Evolutionary conservation across 495 filamentous ascomycete species (phyloP).

Genomic region (Xylaria palmicola): DNA sequence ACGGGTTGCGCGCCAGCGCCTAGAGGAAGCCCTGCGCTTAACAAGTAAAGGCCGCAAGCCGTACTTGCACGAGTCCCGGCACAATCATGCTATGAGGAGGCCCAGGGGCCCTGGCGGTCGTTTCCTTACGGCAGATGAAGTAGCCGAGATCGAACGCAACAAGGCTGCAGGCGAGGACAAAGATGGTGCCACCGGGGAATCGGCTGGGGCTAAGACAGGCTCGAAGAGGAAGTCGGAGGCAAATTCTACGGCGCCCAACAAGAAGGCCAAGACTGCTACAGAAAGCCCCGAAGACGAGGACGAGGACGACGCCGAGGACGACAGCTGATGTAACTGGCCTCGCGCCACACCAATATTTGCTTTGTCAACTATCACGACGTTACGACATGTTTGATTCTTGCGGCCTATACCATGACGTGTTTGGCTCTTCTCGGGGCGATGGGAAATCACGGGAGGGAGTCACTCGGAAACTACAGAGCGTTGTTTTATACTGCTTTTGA

Average conservation of each 20-base stretch:
- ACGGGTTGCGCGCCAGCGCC: conserved; percentile 84
- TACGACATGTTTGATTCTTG: conserved; percentile 32
- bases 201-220: conserved; percentile 41
- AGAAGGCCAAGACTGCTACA: conserved; percentile 54
- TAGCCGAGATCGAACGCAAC: conserved; percentile 78
- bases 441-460: conserved; percentile 35
- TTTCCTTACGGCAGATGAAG: conserved; percentile 98
- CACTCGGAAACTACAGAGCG: conserved; percentile 24
- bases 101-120: conserved; percentile 94
- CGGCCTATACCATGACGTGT: conserved; percentile 32
- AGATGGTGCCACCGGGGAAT: conserved; percentile 28
- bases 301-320: conserved; percentile 50
- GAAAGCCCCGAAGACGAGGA: conserved; percentile 50
- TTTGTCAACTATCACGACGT: conserved; percentile 35
- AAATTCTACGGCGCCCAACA: conserved; percentile 46
- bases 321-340: conserved; percentile 31
- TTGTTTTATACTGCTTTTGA: conserved; percentile 23
- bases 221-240: conserved; percentile 47
- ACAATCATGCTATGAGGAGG: conserved; percentile 97
- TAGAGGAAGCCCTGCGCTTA: conserved; percentile 86
- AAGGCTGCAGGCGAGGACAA: conserved; percentile 43
- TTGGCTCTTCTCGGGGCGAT: conserved; percentile 25
- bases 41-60: conserved; percentile 96
- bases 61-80: conserved; percentile 96
- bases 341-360: conserved; percentile 19